Conservation (phyloP, 805 yeast genomes). For the Candida easanensis region DNA sequence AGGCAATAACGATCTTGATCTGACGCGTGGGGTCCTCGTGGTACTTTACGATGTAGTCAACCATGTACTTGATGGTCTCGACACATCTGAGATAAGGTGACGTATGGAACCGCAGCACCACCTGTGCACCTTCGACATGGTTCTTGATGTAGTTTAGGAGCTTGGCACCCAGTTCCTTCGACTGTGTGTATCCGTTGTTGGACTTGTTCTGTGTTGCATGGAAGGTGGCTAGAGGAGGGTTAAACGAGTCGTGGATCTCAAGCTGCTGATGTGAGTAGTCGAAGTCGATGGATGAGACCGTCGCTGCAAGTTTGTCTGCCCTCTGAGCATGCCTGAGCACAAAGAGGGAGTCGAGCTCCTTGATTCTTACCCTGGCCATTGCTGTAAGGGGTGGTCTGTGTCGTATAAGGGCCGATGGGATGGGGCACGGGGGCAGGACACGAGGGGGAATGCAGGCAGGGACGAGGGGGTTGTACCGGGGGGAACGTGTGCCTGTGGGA, state of each 20-base stretch:
- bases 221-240: slow-evolving; percentile 28
- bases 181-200: slow-evolving; percentile 28
- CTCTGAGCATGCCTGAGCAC: slow-evolving; percentile 29
- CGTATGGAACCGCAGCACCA: slow-evolving; percentile 31
- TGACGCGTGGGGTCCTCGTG: slow-evolving; percentile 10
- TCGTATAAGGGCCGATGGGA: too few relatives aligned
- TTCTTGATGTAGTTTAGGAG: slow-evolving; percentile 21
- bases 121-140: slow-evolving; percentile 14
- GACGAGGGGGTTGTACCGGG: too few relatives aligned
- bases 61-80: slow-evolving; percentile 33
- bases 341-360: slow-evolving; percentile 25
- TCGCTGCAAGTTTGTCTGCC: slow-evolving; percentile 26
- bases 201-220: slow-evolving; percentile 26
- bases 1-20: slow-evolving; percentile 28
- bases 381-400: too few relatives aligned
- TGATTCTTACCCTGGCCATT: slow-evolving; percentile 1
- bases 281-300: slow-evolving; percentile 27
- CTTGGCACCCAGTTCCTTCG: slow-evolving; percentile 24
- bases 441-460: too few relatives aligned
- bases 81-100: slow-evolving; percentile 45
- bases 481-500: too few relatives aligned
- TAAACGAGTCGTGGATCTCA: slow-evolving; percentile 22
- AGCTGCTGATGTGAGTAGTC: slow-evolving; percentile 10
- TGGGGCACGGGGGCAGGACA: too few relatives aligned
- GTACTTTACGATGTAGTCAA: slow-evolving; percentile 22